A percentile compares a stretch with the other conserved stretches of the same genome.
Conservation (phyloP, 1,284 basidiomycete species). For the Lentinula novae-zelandiae region DNA sequence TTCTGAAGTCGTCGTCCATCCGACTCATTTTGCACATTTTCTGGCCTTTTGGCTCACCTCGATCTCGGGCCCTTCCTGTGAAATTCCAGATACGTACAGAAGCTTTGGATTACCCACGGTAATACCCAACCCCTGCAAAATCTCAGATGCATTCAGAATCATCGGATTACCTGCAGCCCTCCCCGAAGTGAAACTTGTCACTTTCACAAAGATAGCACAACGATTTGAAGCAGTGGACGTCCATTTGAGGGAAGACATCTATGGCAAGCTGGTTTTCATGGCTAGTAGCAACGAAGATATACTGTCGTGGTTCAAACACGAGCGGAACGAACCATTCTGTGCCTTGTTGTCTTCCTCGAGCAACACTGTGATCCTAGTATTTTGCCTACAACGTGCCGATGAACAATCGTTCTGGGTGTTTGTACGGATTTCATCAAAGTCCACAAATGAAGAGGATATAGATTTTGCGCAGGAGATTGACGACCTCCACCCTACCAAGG, state of each 20-base stretch:
- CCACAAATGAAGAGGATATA: not conserved
- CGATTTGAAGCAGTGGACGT: not conserved
- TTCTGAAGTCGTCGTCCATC: not conserved
- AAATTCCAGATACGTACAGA: not conserved
- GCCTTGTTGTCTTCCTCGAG: not conserved
- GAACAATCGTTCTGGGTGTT: not conserved
- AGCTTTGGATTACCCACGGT: not conserved
- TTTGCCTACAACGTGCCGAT: not conserved
- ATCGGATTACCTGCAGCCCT: not conserved
- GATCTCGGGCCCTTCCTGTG: not conserved
- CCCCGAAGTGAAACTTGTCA: not conserved
- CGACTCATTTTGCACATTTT: not conserved
- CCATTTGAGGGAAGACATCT: not conserved
- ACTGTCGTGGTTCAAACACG: not conserved
- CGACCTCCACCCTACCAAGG: not conserved
- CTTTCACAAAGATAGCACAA: not conserved
- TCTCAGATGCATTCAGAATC: not conserved
- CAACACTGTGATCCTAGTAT: not conserved
- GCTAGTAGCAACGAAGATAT: not conserved
- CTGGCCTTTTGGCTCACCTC: not conserved
- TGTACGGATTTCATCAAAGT: not conserved
- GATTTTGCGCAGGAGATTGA: not conserved
- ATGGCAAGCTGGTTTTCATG: not conserved
- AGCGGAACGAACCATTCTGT: constrained; percentile 4
- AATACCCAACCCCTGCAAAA: not conserved